Evolutionary conservation across 108 stramenopile genomes (phyloP).

Genomic region (Skeletonema menzelii): DNA sequence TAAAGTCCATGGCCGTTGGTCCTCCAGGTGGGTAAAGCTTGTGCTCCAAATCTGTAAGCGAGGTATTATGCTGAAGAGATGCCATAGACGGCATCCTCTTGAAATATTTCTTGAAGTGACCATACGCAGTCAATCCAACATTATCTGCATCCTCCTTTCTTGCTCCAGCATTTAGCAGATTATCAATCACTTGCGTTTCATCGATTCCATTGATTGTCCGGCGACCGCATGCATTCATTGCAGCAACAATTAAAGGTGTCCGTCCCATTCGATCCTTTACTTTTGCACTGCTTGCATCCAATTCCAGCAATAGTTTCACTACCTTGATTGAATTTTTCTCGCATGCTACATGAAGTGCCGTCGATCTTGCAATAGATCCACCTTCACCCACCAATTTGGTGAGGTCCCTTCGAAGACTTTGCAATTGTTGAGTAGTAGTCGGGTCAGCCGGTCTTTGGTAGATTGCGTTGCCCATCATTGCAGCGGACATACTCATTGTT

Average conservation of each 20-base stretch:
- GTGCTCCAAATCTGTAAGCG: constrained; percentile 6
- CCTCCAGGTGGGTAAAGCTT: constrained; percentile 1
- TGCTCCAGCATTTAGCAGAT: constrained; percentile 3
- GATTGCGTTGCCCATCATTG: background rate
- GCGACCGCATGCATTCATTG: constrained; percentile 2
- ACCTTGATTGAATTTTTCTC: constrained; percentile 2
- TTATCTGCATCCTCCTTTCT: background rate
- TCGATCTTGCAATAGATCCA: constrained; percentile 6
- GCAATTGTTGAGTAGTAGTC: constrained; percentile 1
- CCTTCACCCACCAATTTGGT: background rate
- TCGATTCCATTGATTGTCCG: background rate
- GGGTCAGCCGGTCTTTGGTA: background rate
- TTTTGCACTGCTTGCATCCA: background rate
- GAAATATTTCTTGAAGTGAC: background rate
- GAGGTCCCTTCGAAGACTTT: background rate
- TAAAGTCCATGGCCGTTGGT: background rate
- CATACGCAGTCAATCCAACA: constrained; percentile 7
- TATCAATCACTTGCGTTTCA: background rate
- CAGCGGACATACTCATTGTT: background rate
- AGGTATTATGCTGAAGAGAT: background rate
- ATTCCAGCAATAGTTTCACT: background rate
- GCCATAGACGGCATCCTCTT: background rate
- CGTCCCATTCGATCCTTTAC: background rate
- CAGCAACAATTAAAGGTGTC: background rate
- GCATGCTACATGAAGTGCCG: background rate